phyloP scores from a whole-genome alignment of 805 yeast species.

The Cyberlindnera bimundalis region DNA sequence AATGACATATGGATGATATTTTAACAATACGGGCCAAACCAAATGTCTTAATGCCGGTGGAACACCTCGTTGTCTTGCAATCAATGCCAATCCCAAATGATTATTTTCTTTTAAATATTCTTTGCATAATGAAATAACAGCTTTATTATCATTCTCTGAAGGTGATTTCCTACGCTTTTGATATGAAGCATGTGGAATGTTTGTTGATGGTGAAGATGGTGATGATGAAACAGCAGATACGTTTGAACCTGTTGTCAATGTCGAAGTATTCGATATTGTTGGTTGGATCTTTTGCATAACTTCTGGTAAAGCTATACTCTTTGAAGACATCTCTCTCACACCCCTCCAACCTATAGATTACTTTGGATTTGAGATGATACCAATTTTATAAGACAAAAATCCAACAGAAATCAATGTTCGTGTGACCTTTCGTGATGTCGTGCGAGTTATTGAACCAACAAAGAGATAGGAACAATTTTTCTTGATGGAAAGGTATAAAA shows the following conservation, averaged over 20 bases:
- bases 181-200: slow-evolving; percentile 4
- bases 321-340: neutral
- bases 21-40: slow-evolving; percentile 82
- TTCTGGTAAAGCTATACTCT: slow-evolving; percentile 6
- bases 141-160: slow-evolving; percentile 5
- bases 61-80: slow-evolving; percentile 80
- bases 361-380: too few relatives aligned
- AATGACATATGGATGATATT: slow-evolving; percentile 80
- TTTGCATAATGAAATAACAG: slow-evolving; percentile 46
- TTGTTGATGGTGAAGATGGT: slow-evolving; percentile 13
- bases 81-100: slow-evolving; percentile 68
- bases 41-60: slow-evolving; percentile 76
- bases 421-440: too few relatives aligned
- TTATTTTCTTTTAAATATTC: slow-evolving; percentile 56
- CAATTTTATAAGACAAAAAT: too few relatives aligned
- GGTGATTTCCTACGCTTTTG: slow-evolving; percentile 12
- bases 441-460: too few relatives aligned
- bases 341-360: too few relatives aligned
- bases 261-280: slow-evolving; percentile 21
- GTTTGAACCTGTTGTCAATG: slow-evolving; percentile 15
- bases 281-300: slow-evolving; percentile 18
- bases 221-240: slow-evolving; percentile 15
- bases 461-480: too few relatives aligned
- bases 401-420: too few relatives aligned
- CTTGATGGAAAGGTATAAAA: too few relatives aligned